Evolutionary conservation across 192 early-diverging fungal genomes (phyloP).

Genomic region (Funneliformis mosseae): DNA sequence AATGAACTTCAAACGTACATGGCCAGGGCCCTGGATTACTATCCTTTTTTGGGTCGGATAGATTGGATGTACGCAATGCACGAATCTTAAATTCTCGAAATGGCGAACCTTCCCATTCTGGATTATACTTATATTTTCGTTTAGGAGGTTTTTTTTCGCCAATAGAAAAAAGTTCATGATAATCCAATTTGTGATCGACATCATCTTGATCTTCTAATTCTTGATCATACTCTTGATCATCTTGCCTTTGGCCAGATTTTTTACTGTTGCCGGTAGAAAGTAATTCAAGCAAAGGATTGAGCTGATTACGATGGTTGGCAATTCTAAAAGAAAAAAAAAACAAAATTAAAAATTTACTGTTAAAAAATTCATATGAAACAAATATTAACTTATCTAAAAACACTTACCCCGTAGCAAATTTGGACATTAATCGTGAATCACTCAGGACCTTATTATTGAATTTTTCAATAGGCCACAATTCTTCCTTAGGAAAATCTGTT

Average conservation of each 20-base stretch:
- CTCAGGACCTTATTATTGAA: conserved; percentile 36
- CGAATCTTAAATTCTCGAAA: conserved; percentile 27
- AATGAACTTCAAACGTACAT: conserved; percentile 24
- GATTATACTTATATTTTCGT: background rate
- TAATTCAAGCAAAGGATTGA: conserved; percentile 37
- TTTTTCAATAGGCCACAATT: conserved; percentile 17
- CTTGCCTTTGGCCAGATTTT: no score
- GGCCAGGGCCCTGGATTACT: background rate
- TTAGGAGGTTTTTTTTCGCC: no score
- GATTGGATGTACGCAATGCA: background rate
- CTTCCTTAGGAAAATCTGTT: conserved; percentile 37
- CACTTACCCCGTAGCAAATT: conserved; percentile 40
- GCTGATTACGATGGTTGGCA: conserved; percentile 17
- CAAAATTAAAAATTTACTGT: background rate
- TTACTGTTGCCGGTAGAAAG: background rate
- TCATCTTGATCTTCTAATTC: background rate
- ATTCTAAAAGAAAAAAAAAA: conserved; percentile 24
- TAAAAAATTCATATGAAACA: background rate
- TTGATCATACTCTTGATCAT: background rate
- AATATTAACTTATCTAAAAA: background rate
- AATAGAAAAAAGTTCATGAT: no score
- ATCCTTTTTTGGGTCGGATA: background rate
- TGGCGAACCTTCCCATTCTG: conserved; percentile 2
- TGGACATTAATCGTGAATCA: conserved; percentile 34
- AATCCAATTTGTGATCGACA: no score